Evolutionary conservation across 208 protist genomes (phyloP).

Genomic region (Leishmania aethiopica): DNA sequence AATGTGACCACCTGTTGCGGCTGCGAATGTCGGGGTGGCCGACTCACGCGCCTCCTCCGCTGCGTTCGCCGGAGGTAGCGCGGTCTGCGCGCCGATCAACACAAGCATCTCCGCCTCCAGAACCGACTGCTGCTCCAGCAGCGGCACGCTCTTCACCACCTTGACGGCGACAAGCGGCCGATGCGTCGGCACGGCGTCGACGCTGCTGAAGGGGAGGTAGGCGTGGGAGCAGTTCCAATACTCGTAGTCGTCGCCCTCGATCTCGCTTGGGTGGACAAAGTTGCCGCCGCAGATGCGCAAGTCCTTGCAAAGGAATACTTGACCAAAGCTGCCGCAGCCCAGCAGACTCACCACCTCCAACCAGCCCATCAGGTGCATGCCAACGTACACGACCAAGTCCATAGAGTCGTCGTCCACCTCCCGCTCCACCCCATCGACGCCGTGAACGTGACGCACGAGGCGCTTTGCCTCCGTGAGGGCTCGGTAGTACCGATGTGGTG

Average conservation of each 20-base stretch:
- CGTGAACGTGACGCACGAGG: constrained; percentile 67
- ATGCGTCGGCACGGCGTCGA: constrained; percentile 58
- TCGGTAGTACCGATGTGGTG: constrained; percentile 29
- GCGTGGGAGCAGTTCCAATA: constrained; percentile 87
- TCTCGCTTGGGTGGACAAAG: constrained; percentile 72
- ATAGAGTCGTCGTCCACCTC: constrained; percentile 77
- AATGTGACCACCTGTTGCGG: background rate
- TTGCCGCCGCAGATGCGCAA: constrained; percentile 65
- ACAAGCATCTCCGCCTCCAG: constrained; percentile 89
- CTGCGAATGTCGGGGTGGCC: background rate
- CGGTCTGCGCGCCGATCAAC: constrained; percentile 69
- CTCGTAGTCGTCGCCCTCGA: constrained; percentile 78
- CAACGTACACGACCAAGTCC: constrained; percentile 81
- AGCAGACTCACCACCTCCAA: constrained; percentile 82
- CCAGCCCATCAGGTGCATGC: constrained; percentile 85
- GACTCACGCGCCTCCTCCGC: background rate
- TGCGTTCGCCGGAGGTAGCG: constrained; percentile 1
- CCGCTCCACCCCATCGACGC: constrained; percentile 64
- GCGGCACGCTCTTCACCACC: constrained; percentile 76
- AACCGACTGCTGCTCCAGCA: constrained; percentile 80
- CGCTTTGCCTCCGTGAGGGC: constrained; percentile 46
- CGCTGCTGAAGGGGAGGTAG: constrained; percentile 78
- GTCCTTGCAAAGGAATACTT: constrained; percentile 89
- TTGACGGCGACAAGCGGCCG: constrained; percentile 80
- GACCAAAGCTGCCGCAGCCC: constrained; percentile 80